phyloP scores from a whole-genome alignment of 106 monocot species.

The Dioscorea dumetorum region DNA sequence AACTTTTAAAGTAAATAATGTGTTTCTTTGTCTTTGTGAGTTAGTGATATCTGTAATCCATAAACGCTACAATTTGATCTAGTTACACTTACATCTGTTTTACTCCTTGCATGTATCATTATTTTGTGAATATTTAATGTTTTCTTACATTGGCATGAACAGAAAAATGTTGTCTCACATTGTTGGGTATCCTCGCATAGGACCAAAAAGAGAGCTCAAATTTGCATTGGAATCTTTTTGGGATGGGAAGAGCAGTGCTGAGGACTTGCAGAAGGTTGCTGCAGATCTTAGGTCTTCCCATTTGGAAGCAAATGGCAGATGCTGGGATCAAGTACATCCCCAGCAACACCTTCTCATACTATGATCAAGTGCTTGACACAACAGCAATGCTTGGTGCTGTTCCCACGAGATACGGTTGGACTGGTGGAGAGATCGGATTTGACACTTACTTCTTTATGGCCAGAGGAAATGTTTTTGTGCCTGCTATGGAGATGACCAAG shows the following conservation, averaged over 20 bases:
- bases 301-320: constrained; percentile 49
- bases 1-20: too few relatives aligned
- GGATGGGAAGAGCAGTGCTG: constrained; percentile 45
- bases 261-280: constrained; percentile 44
- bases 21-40: too few relatives aligned
- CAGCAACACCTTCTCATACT: constrained; percentile 54
- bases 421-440: constrained; percentile 86
- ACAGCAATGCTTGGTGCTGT: constrained; percentile 97
- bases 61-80: too few relatives aligned
- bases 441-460: constrained; percentile 93
- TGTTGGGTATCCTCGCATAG: constrained; percentile 56
- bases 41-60: too few relatives aligned
- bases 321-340: constrained; percentile 53
- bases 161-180: constrained; percentile 55
- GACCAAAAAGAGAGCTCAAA: constrained; percentile 56
- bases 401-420: constrained; percentile 76
- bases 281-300: constrained; percentile 40
- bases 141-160: neutral
- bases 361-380: constrained; percentile 63
- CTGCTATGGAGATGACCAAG: constrained; percentile 99
- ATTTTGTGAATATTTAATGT: too few relatives aligned
- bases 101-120: too few relatives aligned
- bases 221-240: constrained; percentile 53
- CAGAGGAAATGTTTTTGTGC: constrained; percentile 86
- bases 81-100: too few relatives aligned